These are phyloP conservation scores for Phalaenopsis hybrid DNA, from an alignment of 116 monocot species.

Conservation along the genomic window DNA sequence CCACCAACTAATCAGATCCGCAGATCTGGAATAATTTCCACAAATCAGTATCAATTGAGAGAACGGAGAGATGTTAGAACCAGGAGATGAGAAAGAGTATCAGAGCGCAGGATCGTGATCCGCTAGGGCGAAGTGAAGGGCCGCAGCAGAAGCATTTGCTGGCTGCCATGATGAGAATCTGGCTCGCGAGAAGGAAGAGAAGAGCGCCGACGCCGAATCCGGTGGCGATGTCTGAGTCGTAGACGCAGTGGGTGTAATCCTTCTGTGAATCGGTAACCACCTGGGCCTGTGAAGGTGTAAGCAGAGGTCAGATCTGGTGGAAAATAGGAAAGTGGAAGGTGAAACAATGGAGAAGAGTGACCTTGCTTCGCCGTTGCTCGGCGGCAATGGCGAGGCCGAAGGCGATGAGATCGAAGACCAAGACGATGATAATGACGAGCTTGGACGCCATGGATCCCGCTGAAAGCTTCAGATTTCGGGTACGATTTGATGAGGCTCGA, in stretches of 20 bases:
- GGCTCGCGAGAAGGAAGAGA: slow-evolving; percentile 64
- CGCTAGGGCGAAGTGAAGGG: slow-evolving; percentile 53
- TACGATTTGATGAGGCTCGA: neutral
- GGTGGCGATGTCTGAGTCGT: slow-evolving; percentile 90
- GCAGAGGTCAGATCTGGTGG: neutral
- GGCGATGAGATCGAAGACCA: slow-evolving; percentile 21
- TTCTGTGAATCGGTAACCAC: slow-evolving; percentile 45
- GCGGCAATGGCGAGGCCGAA: slow-evolving; percentile 28
- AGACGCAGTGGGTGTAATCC: slow-evolving; percentile 86
- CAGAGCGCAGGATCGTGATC: slow-evolving; percentile 75
- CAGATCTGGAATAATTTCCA: neutral
- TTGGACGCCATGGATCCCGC: slow-evolving; percentile 21
- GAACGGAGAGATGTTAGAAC: slow-evolving; percentile 20
- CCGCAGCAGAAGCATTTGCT: slow-evolving; percentile 97
- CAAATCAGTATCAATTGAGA: neutral
- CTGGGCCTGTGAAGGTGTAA: slow-evolving; percentile 32
- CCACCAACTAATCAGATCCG: neutral
- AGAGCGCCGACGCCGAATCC: slow-evolving; percentile 82
- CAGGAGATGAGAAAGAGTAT: slow-evolving; percentile 65
- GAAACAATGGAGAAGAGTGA: neutral
- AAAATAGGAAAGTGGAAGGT: neutral
- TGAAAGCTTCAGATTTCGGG: neutral
- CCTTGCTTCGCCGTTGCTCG: slow-evolving; percentile 26
- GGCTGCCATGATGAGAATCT: slow-evolving; percentile 56
- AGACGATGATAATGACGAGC: slow-evolving; percentile 10